Evolutionary conservation across 2,329 filamentous ascomycete genomes (phyloP), one percentile per base, ranked within the genome.

Genomic region (Calonectria hongkongensis): DNA sequence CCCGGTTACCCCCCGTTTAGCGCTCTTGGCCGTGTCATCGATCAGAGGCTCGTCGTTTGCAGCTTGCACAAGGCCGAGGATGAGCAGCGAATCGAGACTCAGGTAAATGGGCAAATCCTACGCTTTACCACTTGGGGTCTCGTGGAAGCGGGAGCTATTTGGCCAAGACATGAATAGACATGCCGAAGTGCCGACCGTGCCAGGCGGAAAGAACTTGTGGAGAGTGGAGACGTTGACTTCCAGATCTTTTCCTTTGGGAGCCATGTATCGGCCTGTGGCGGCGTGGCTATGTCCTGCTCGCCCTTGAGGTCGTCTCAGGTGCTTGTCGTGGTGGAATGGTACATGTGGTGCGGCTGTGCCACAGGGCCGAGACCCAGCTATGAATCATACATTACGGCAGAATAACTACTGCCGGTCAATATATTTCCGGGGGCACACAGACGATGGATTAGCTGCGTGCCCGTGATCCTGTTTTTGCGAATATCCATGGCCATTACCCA

Each of bases 361-460:
- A 60, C 13, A n/a, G 33, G n/a, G 54, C 36, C 54, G 21, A 41
- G 54, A 28, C 36, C 21, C 21, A 8, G 21, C 30, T 60, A 60
- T 60, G 54, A 60, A 60, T 60, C 54, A 60, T 60, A 25, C 36
- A 60, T 60, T 28, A 60, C 54, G 54, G 12, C 54, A 60, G 33
- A 60, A 36, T 25, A 60, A 60, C 21, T 21, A 27, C 21, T 60
- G 10, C 30, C 16, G 27, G 18, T 33, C 30, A 30, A 28, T 12
- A 2, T 30, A 18, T 51, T 16, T 30, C 30, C 28, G 28, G 50
- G 18, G 6, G 16, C n/a, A 12, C 50, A 33, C 16, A 9, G 30
- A 54, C 33, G 33, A 13, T 36, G 33, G 33, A 33, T 28, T 30
- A 7, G 15, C 27, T 54, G 16, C 33, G 12, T 2, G 16, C 50